Conservation (phyloP, 768 basidiomycete genomes). For the Psilocybe cyanescens region DNA sequence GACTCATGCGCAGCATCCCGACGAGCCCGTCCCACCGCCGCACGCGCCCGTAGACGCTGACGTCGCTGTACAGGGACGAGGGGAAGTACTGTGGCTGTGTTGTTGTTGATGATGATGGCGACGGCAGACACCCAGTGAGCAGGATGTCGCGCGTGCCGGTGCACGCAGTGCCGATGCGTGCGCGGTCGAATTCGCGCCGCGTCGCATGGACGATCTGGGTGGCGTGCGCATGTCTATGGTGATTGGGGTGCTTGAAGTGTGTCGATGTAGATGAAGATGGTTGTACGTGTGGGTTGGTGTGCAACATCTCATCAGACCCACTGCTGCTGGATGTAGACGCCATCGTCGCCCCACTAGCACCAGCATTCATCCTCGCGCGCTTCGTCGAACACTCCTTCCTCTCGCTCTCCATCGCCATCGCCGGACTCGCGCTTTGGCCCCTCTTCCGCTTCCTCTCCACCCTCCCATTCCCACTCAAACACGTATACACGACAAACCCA, state of each 20-base stretch:
- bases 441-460: not conserved
- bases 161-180: conserved; percentile 38
- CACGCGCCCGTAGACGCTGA: conserved; percentile 55
- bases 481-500: not conserved
- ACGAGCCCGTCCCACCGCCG: conserved; percentile 64
- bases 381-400: not conserved
- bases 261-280: not conserved
- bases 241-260: not conserved
- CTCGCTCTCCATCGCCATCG: not conserved
- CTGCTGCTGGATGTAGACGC: not conserved
- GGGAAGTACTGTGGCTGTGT: too few relatives aligned
- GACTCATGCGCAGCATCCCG: conserved; percentile 39
- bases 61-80: conserved; percentile 41
- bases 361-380: not conserved
- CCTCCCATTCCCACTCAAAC: not conserved
- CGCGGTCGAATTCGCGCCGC: conserved; percentile 23
- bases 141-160: conserved; percentile 63
- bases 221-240: not conserved
- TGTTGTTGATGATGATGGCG: not conserved
- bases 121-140: conserved; percentile 4
- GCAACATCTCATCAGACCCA: not conserved
- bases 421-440: not conserved
- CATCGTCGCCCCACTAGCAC: not conserved
- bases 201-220: conserved; percentile 9
- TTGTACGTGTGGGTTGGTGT: not conserved